These are phyloP conservation scores for Tetrapisispora arboricola DNA, from an alignment of 805 yeast genomes.

Conservation along the genomic window DNA sequence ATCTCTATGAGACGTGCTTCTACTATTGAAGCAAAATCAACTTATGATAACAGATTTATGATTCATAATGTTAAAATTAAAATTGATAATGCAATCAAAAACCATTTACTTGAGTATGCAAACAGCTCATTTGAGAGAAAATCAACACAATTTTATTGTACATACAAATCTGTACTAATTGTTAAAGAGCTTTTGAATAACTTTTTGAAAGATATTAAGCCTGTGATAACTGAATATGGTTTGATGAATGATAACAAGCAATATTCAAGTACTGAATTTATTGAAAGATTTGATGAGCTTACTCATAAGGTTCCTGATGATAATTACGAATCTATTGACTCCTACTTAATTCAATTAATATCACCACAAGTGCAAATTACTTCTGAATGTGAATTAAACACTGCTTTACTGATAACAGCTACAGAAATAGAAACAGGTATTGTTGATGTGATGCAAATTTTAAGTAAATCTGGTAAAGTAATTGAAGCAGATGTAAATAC, in stretches of 20 bases:
- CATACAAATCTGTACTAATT: constrained; percentile 40
- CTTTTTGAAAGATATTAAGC: constrained; percentile 12
- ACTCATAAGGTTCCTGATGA: constrained; percentile 33
- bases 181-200: constrained; percentile 33
- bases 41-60: constrained; percentile 49
- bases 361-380: constrained; percentile 55
- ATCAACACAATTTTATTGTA: constrained; percentile 36
- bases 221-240: constrained; percentile 15
- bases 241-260: constrained; percentile 9
- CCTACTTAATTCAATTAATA: constrained; percentile 42
- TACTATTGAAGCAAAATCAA: constrained; percentile 19
- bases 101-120: constrained; percentile 39
- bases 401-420: constrained; percentile 44
- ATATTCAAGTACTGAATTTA: constrained; percentile 24
- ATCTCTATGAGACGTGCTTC: constrained; percentile 25
- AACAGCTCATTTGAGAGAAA: constrained; percentile 35
- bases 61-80: constrained; percentile 45
- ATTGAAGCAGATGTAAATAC: constrained; percentile 25
- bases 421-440: constrained; percentile 50
- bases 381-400: constrained; percentile 36
- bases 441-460: constrained; percentile 35
- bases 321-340: constrained; percentile 36
- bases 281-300: constrained; percentile 39
- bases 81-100: constrained; percentile 43
- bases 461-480: constrained; percentile 21